These are phyloP conservation scores for Hyphopichia buzzinii DNA, from an alignment of 1,139 yeast species.

Conservation along the genomic window DNA sequence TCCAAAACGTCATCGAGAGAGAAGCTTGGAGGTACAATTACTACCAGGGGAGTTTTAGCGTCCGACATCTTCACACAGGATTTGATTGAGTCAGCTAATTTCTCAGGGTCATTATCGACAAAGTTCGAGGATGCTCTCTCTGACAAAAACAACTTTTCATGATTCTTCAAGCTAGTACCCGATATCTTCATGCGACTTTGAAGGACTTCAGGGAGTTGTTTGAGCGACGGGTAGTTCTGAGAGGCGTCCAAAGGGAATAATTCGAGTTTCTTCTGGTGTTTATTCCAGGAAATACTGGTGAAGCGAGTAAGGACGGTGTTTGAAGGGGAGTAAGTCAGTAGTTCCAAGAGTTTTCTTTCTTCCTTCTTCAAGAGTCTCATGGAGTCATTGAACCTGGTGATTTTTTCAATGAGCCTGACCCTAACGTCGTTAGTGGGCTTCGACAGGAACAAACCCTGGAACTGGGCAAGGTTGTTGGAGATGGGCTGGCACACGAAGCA, in stretches of 20 bases:
- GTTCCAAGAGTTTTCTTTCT: constrained; percentile 9
- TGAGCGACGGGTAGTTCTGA: not conserved
- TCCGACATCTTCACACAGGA: too few relatives aligned
- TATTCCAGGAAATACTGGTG: not conserved
- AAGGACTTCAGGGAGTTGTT: not conserved
- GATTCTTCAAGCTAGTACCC: not conserved
- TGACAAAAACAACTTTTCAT: not conserved
- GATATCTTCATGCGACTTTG: not conserved
- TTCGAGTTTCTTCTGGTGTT: not conserved
- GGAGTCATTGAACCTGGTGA: constrained; percentile 15
- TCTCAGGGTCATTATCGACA: not conserved
- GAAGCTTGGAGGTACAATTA: too few relatives aligned
- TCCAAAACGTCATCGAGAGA: too few relatives aligned
- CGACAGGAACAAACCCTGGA: not conserved
- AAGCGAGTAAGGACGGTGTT: not conserved
- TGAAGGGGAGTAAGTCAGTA: not conserved
- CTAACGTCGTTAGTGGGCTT: constrained; percentile 5
- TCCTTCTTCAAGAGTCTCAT: constrained; percentile 14
- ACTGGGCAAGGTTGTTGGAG: constrained; percentile 11
- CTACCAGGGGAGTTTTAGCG: too few relatives aligned
- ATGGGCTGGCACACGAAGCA: constrained; percentile 21
- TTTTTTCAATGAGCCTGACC: constrained; percentile 17
- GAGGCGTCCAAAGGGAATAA: not conserved
- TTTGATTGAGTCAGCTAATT: not conserved
- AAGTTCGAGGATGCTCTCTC: not conserved